Evolutionary conservation across 495 filamentous ascomycete species (phyloP).

Genomic region (Aspergillus olivimuriae): DNA sequence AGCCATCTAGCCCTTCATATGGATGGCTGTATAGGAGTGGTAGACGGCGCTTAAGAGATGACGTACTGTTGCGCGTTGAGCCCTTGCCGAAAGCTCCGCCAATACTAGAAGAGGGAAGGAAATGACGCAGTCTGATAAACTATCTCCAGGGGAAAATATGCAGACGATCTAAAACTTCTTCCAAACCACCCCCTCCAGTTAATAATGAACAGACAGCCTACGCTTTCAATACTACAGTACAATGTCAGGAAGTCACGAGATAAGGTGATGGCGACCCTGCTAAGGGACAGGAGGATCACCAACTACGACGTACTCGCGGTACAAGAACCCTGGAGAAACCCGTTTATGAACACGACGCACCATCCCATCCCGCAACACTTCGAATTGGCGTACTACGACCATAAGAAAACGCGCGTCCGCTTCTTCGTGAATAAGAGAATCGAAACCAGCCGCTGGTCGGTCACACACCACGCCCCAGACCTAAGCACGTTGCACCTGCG

Average conservation of each 20-base stretch:
- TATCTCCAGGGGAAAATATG: slow-evolving; percentile 4
- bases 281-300: slow-evolving; percentile 4
- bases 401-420: slow-evolving; percentile 2
- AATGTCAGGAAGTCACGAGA: slow-evolving; percentile 5
- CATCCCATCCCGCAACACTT: slow-evolving; percentile 5
- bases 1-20: neutral
- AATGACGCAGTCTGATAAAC: slow-evolving; percentile 1
- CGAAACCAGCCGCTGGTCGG: slow-evolving; percentile 1
- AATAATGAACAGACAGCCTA: slow-evolving; percentile 2
- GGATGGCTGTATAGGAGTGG: neutral
- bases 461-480: slow-evolving; percentile 3
- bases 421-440: slow-evolving; percentile 4
- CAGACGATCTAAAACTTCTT: slow-evolving; percentile 5
- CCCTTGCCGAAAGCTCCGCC: slow-evolving; percentile 3
- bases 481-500: neutral
- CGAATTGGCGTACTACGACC: slow-evolving; percentile 3
- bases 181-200: neutral
- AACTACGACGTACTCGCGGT: slow-evolving; percentile 3
- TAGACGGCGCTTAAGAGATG: slow-evolving; percentile 2
- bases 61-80: slow-evolving; percentile 2
- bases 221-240: slow-evolving; percentile 4
- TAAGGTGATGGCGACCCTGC: slow-evolving; percentile 5
- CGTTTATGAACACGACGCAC: slow-evolving; percentile 3
- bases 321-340: slow-evolving; percentile 8
- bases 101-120: slow-evolving; percentile 2